These are phyloP conservation scores for Eutrema salsugineum DNA, from an alignment of 441 rosid species.

Conservation along the genomic window DNA sequence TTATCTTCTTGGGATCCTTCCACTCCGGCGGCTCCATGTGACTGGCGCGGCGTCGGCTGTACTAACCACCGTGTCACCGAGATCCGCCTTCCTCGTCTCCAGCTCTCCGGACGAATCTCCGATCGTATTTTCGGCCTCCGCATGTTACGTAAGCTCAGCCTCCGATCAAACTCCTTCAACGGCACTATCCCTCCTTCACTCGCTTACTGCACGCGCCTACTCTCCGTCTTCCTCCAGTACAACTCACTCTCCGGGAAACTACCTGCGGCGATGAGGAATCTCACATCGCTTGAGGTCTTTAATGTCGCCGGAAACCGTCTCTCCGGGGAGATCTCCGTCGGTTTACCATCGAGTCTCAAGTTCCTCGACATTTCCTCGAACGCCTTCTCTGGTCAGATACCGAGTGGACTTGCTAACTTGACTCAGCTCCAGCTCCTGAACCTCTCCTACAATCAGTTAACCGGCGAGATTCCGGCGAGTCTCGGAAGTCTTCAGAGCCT, in stretches of 20 bases:
- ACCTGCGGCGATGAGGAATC: constrained; percentile 58
- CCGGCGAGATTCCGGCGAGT: constrained; percentile 71
- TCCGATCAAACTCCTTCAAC: constrained; percentile 71
- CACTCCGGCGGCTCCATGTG: constrained; percentile 77
- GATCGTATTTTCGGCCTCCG: constrained; percentile 53
- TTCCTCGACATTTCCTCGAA: constrained; percentile 74
- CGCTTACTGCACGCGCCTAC: constrained; percentile 66
- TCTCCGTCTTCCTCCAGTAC: constrained; percentile 72
- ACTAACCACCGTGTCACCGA: constrained; percentile 59
- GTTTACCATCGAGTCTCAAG: constrained; percentile 46
- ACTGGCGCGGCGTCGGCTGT: constrained; percentile 78
- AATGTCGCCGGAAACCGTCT: constrained; percentile 68
- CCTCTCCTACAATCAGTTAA: constrained; percentile 69
- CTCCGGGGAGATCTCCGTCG: constrained; percentile 59
- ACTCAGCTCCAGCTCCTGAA: constrained; percentile 74
- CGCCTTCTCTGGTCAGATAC: constrained; percentile 60
- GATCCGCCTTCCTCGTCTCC: constrained; percentile 74
- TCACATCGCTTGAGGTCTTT: constrained; percentile 54
- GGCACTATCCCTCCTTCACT: constrained; percentile 82
- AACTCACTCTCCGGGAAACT: constrained; percentile 79
- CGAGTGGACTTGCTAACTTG: constrained; percentile 48
- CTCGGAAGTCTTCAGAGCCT: constrained; percentile 65
- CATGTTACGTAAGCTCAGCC: constrained; percentile 65
- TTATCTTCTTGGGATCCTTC: constrained; percentile 75
- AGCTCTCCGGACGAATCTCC: constrained; percentile 63